Base-by-base conservation (phyloP, 2,329 filamentous ascomycete genomes). In the Hypoxylon sp. region DNA sequence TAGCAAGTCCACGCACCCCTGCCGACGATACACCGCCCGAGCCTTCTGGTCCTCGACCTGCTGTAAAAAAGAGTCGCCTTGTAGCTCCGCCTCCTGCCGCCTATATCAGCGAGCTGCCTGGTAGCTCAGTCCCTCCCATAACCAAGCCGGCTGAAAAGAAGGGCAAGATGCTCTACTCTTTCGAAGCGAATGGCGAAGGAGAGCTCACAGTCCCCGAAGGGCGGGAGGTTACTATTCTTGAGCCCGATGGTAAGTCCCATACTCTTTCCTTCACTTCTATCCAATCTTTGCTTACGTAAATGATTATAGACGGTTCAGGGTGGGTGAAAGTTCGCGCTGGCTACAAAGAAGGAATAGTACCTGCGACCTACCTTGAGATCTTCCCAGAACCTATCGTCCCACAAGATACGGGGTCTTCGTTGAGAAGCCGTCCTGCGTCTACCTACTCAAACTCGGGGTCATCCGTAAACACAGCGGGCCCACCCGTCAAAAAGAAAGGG, bases 121-220 rank as follows among this genome's bases (percentile, higher is more conserved):
- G 87, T 72, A 80, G 80, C 74, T 68, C 81, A 14, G 84, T 82
- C 9, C 23, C 51, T 12, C 55, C 25, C 2, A 19, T 25, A 19
- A 51, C 60, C 16, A 74, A 72, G 54, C 41, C 77, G 19, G 65
- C 83, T 60, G 87, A 91, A 74, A 89, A 89, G 69, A 91, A 85
- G 76, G 95, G 92, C 50, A 96, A 90, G 79, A 97, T 98, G 94
- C 73, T 97, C 0, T 99, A 97, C 76, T 73, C 87, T 0, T 99
- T 97, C 74, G 90, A 96, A 68, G 91, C 90, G 7, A 90, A 84
- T 56, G 91, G 90, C 1, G 89, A 92, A 0, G 95, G 93, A 5
- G 96, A 99, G 78, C 79, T 98, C 12, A 90, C 88, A 0, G 89
- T 97, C 0, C 80, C 88, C 3, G 95, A 97, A 71, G 94, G 93